Evolutionary conservation across 2,329 filamentous ascomycete genomes (phyloP), one percentile per base, ranked within the genome.

Genomic region (Pyrenochaeta sp.): DNA sequence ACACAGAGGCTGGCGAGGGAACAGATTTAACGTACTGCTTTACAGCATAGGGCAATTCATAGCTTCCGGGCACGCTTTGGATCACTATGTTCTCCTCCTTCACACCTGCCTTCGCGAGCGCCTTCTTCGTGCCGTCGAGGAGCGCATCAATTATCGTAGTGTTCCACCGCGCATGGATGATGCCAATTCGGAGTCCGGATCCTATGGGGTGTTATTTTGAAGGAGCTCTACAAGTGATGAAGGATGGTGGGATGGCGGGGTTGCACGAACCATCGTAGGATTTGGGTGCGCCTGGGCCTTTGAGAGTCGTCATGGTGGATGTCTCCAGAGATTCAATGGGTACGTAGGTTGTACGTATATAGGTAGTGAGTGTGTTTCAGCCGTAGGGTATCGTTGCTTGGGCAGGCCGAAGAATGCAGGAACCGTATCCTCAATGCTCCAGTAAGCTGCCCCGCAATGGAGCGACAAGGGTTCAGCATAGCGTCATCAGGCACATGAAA

Each of bases 151-250:
- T 97, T 76, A 99, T 92, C 66, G 85, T 86, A 65, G 85, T 85
- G 82, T 99, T 99, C 95, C 95, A 99, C 72, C 95, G 89, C 58
- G 94, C 94, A 81, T 98, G 95, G 58, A 99, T 87, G 75, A 99
- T 98, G 75, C 91, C 94, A 76, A 99, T 90, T 75, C 95, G 92
- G 64, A 99, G 87, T 72, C 83, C 84, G 9, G 80, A 80, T 66
- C 82, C 81, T 83, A 50, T 5, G 15, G 12, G n/a, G 24, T 47
- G 59, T 67, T 55, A 67, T 49, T 25, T 22, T 37, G 36, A 48
- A 19, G 36, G 13, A 19, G 13, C 36, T 19, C 36, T 39, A 34
- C 61, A 42, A 52, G 52, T 25, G 25, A n/a, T 42, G 48, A 46
- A 56, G 47, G 42, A 49, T 50, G 54, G 42, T 30, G 49, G 30